Evolutionary conservation across 1,284 basidiomycete species (phyloP).

Genomic region (Tetrapyrgos nigripes): DNA sequence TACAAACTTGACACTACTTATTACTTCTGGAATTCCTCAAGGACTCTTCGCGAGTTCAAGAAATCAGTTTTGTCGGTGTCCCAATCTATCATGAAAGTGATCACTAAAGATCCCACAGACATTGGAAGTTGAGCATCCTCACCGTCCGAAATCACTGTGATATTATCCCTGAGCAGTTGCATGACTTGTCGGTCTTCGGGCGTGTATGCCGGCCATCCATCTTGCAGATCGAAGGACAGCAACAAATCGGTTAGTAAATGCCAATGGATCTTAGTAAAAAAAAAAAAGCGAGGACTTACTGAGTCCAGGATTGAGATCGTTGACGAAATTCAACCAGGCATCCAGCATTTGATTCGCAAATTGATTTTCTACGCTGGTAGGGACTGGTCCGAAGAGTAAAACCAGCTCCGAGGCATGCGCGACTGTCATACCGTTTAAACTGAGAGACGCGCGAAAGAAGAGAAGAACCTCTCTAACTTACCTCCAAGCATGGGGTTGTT

Average conservation of each 20-base stretch:
- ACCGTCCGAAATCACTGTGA: constrained; percentile 58
- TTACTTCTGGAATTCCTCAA: constrained; percentile 54
- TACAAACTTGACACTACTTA: no score
- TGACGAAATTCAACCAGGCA: constrained; percentile 60
- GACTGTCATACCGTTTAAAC: constrained; percentile 39
- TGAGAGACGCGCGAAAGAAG: not conserved
- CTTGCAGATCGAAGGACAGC: no score
- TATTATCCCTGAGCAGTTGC: constrained; percentile 55
- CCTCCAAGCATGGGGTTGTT: constrained; percentile 49
- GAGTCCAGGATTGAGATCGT: constrained; percentile 55
- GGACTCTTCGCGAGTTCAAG: constrained; percentile 44
- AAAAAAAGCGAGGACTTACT: not conserved
- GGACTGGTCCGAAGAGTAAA: constrained; percentile 54
- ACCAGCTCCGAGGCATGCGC: constrained; percentile 56
- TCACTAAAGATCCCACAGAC: not conserved
- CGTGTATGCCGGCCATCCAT: constrained; percentile 50
- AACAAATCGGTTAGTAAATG: not conserved
- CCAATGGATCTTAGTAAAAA: not conserved
- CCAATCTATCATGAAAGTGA: constrained; percentile 41
- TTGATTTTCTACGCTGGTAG: constrained; percentile 46
- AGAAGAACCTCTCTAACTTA: constrained; percentile 23
- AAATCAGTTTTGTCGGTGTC: constrained; percentile 48
- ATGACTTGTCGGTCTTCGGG: constrained; percentile 42
- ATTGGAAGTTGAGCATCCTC: constrained; percentile 20
- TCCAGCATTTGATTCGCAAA: constrained; percentile 55